phyloP scores from a whole-genome alignment of 2,329 filamentous ascomycete species.

The Thielaviopsis musarum region DNA sequence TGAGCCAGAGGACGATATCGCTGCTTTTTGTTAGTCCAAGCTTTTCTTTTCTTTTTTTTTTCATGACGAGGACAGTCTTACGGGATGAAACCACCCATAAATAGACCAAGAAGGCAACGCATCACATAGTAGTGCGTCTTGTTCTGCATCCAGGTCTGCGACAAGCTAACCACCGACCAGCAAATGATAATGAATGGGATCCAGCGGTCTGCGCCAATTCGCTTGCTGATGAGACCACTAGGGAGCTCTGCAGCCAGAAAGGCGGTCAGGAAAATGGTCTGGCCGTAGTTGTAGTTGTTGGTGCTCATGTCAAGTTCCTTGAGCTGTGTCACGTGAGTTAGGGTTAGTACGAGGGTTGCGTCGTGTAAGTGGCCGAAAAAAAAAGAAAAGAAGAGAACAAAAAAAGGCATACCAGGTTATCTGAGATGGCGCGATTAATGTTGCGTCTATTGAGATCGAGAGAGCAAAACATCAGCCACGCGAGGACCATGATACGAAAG shows the following conservation, averaged over 20 bases:
- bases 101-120: slow-evolving; percentile 27
- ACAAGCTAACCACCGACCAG: slow-evolving; percentile 25
- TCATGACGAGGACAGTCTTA: slow-evolving; percentile 16
- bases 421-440: slow-evolving; percentile 27
- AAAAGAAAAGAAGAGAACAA: neutral
- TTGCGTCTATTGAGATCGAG: slow-evolving; percentile 30
- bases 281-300: slow-evolving; percentile 29
- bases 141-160: slow-evolving; percentile 22
- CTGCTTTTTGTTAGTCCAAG: too few species aligned
- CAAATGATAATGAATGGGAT: slow-evolving; percentile 25
- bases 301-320: slow-evolving; percentile 25
- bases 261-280: slow-evolving; percentile 25
- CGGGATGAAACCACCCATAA: slow-evolving; percentile 35
- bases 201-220: slow-evolving; percentile 30
- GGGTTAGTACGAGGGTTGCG: slow-evolving; percentile 1
- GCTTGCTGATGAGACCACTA: slow-evolving; percentile 32
- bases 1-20: slow-evolving; percentile 19
- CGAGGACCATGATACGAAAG: slow-evolving; percentile 14
- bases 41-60: too few species aligned
- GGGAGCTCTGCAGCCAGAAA: slow-evolving; percentile 33
- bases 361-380: slow-evolving; percentile 8
- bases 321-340: slow-evolving; percentile 15
- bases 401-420: slow-evolving; percentile 20
- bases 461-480: slow-evolving; percentile 31
- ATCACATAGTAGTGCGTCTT: slow-evolving; percentile 24